Base-by-base conservation (phyloP, 176 grass and related monocot genomes). In the Ensete ventricosum region DNA sequence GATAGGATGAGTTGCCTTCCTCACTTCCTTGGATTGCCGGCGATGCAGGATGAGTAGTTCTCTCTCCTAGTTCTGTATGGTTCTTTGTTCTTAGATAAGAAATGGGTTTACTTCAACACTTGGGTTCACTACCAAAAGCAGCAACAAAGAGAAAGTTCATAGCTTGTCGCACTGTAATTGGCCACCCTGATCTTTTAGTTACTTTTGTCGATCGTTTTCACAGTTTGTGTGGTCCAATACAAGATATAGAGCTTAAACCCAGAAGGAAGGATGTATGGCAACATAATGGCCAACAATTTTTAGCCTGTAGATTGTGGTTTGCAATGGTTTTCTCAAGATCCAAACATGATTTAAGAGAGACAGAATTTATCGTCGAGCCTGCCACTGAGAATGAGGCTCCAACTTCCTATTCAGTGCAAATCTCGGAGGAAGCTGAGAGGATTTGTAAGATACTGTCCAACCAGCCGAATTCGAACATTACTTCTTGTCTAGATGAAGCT, bases 391-490 rank as follows among this genome's bases (percentile, higher is more conserved):
- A 34, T 55, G 73, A 75, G 55, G n/a, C 54, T 12, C 16, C 73
- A 34, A 74, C 52, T 54, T 73, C 70, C 43, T 55, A n/a, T 75
- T 43, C 34, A 20, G 54, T 19, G 48, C 26, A 4, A 52, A 12
- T 85, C 80, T 4, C 14, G 0, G 53, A 84, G 19, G 55, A 75
- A 5, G 86, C 72, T 1, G 82, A 89, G 67, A 86, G 62, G 69
- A 85, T 92, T 53, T 92, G 86, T 69, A 43, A 73, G 22, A 23
- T 87, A 22, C 24, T 89, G 16, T 87, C 81, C 25, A 71, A 71
- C 2, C 68, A 83, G 43, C 76, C 81, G 0, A 80, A 81, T 66
- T 68, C 50, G 2, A 81, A 74, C 6, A 34, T 78, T 17, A 23
- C 71, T 3, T 52, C 72, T 14, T 64, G 55, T 1, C 84, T 92